A percentile compares a stretch with the other conserved stretches of the same genome.
Conservation (phyloP, 176 grass and related monocot genomes). For the Eragrostis curvula region DNA sequence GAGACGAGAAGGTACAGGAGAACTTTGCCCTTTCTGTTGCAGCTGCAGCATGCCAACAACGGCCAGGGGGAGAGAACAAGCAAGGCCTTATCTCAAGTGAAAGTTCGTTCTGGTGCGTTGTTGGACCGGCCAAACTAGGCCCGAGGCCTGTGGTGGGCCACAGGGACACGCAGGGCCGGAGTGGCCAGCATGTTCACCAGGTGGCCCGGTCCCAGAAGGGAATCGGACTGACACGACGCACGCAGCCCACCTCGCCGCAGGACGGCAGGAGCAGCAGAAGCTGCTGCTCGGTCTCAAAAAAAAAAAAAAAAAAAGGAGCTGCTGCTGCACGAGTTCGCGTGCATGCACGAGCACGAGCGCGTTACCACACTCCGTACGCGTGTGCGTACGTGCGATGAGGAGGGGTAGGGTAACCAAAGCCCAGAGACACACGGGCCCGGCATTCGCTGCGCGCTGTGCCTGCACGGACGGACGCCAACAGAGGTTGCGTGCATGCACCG, state of each 20-base stretch:
- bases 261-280: background rate
- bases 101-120: background rate
- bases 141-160: background rate
- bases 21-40: constrained; percentile 10
- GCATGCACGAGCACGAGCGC: background rate
- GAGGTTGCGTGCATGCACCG: no score
- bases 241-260: no score
- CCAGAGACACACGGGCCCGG: no score
- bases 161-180: constrained; percentile 28
- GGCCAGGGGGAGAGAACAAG: constrained; percentile 28
- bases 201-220: background rate
- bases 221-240: background rate
- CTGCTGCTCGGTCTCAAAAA: no score
- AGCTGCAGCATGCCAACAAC: background rate
- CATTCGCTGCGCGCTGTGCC: no score
- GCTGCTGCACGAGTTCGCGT: no score
- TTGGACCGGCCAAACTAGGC: constrained; percentile 36
- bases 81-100: background rate
- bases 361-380: no score
- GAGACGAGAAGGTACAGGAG: background rate
- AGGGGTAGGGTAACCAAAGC: no score
- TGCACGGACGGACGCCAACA: no score
- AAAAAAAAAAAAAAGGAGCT: background rate
- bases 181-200: constrained; percentile 17
- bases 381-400: no score